Conservation (phyloP, 805 yeast species). For the Candida broadrunensis region DNA sequence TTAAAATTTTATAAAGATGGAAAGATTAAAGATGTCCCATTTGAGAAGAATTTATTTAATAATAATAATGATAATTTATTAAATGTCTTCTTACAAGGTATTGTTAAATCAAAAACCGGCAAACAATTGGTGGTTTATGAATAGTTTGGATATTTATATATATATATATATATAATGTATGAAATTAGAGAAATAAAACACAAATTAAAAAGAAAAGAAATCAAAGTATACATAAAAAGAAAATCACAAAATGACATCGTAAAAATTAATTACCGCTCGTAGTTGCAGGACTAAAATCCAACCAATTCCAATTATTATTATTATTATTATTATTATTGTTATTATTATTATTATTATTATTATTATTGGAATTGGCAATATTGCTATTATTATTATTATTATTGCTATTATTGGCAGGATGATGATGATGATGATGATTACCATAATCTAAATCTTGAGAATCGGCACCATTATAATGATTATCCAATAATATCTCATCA, state of each 20-base stretch:
- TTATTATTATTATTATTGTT: not conserved
- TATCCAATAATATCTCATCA: conserved; percentile 31
- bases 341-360: conserved; percentile 2
- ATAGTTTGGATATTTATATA: not conserved
- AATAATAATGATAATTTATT: conserved; percentile 41
- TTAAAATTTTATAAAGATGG: conserved; percentile 57
- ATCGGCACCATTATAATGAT: conserved; percentile 10
- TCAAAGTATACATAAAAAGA: not conserved
- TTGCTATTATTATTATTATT: conserved; percentile 1
- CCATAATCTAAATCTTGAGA: not conserved
- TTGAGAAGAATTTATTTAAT: conserved; percentile 30
- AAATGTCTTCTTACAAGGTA: conserved; percentile 41
- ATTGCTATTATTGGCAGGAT: not conserved
- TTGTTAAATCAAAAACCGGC: conserved; percentile 36
- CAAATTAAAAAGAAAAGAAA: not conserved
- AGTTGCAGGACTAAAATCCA: conserved; percentile 31
- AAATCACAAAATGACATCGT: not conserved
- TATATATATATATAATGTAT: too few species aligned
- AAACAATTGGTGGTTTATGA: conserved; percentile 39
- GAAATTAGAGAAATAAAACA: not conserved
- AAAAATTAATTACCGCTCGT: not conserved
- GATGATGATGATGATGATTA: conserved; percentile 3
- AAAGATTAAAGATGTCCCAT: conserved; percentile 49
- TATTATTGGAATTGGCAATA: not conserved
- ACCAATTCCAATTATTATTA: conserved; percentile 36